Conservation (phyloP, 148 eudicot species). For the Tetragonia tetragonoides region DNA sequence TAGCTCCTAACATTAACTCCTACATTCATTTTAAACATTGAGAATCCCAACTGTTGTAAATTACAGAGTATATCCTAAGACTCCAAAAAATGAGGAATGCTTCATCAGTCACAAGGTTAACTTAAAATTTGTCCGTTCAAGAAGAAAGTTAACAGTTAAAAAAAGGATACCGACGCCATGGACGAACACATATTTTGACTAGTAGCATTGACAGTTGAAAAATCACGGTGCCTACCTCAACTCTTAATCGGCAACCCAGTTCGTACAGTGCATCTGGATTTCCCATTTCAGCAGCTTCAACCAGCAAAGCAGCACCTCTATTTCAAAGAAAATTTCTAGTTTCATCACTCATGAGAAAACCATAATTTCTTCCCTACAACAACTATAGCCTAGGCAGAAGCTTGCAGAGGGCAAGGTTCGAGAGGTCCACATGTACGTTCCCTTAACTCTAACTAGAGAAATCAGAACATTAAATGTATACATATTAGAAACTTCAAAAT, state of each 20-base stretch:
- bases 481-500: background rate
- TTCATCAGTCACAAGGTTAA: background rate
- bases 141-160: background rate
- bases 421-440: no score
- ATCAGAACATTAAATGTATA: background rate
- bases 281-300: slow-evolving; percentile 99
- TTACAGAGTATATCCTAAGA: background rate
- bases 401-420: no score
- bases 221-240: slow-evolving; percentile 49
- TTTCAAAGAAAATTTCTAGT: slow-evolving; percentile 1
- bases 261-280: slow-evolving; percentile 83
- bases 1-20: background rate
- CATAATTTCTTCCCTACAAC: background rate
- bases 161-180: background rate
- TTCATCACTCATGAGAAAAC: background rate
- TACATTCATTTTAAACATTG: background rate
- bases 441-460: background rate
- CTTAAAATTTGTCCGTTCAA: background rate
- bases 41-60: background rate
- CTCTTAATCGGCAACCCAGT: slow-evolving; percentile 68
- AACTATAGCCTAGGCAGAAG: background rate
- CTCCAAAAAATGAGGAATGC: background rate
- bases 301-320: slow-evolving; percentile 93
- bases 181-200: background rate
- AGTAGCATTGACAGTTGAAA: background rate